A percentile compares a stretch with the other conserved stretches of the same genome.
phyloP scores from a whole-genome alignment of 108 stramenopile genomes.

The Skeletonema menzelii region DNA sequence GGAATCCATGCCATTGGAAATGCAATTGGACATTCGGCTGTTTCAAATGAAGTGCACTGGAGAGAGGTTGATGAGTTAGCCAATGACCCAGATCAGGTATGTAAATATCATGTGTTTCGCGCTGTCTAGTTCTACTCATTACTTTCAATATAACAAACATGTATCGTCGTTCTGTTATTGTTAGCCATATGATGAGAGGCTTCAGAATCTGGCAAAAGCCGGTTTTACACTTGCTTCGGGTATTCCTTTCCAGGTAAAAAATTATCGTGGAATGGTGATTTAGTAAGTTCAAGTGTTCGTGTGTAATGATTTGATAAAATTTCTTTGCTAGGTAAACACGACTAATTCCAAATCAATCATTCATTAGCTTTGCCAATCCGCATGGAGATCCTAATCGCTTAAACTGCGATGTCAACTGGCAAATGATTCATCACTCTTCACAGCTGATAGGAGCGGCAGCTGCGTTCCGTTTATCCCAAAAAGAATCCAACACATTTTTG shows the following conservation, averaged over 20 bases:
- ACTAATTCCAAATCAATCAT: no score
- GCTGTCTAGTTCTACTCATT: not conserved
- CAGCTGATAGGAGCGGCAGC: constrained; percentile 43
- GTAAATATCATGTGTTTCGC: no score
- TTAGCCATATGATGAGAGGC: constrained; percentile 21
- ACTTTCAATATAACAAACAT: not conserved
- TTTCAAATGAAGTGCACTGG: constrained; percentile 7
- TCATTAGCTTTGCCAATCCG: constrained; percentile 4
- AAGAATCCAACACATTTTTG: constrained; percentile 8
- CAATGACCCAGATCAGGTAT: constrained; percentile 46
- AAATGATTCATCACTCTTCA: constrained; percentile 29
- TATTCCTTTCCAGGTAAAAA: constrained; percentile 18
- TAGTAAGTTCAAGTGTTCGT: constrained; percentile 4
- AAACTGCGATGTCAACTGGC: constrained; percentile 16
- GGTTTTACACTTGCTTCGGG: constrained; percentile 23
- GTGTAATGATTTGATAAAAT: no score
- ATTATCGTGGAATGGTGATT: constrained; percentile 43
- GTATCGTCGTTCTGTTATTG: not conserved
- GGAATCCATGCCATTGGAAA: no score
- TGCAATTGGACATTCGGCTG: not conserved
- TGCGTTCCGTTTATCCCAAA: constrained; percentile 17
- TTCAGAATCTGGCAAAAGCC: constrained; percentile 21
- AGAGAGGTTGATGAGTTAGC: constrained; percentile 30
- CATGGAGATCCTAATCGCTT: constrained; percentile 18
- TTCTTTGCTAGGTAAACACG: no score